phyloP scores from a whole-genome alignment of 2,329 filamentous ascomycete genomes.

The Aspergillus versicolor region DNA sequence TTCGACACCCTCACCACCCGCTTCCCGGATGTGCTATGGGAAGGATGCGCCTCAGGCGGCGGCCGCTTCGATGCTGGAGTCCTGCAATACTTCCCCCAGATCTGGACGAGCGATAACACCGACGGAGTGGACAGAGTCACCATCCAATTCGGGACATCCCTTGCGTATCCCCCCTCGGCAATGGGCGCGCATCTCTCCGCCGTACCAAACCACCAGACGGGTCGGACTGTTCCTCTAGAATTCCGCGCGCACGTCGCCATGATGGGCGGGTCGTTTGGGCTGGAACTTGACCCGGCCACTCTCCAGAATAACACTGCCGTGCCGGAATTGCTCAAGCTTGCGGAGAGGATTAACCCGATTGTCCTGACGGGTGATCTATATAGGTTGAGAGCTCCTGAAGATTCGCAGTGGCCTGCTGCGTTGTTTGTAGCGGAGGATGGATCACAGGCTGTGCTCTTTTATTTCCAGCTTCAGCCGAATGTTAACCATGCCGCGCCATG shows the following conservation, averaged over 20 bases:
- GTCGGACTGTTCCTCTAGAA: constrained; percentile 54
- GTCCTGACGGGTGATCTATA: constrained; percentile 60
- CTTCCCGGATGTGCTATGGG: constrained; percentile 64
- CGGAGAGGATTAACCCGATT: constrained; percentile 59
- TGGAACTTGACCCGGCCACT: constrained; percentile 60
- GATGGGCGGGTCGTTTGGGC: constrained; percentile 67
- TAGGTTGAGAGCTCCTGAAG: constrained; percentile 57
- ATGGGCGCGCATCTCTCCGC: constrained; percentile 67
- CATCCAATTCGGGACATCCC: constrained; percentile 64
- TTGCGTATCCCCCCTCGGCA: constrained; percentile 61
- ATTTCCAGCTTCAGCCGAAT: constrained; percentile 57
- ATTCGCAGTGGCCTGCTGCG: constrained; percentile 63
- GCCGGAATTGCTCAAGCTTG: constrained; percentile 54
- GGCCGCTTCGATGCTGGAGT: constrained; percentile 64
- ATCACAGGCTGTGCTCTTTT: constrained; percentile 55
- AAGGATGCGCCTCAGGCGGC: constrained; percentile 65
- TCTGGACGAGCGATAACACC: constrained; percentile 66
- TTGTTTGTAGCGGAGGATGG: constrained; percentile 58
- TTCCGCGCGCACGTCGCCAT: constrained; percentile 67
- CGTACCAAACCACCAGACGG: constrained; percentile 59
- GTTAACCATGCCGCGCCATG: constrained; percentile 56
- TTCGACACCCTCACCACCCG: constrained; percentile 59
- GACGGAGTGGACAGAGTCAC: constrained; percentile 61
- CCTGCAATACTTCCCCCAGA: constrained; percentile 64
- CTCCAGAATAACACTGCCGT: constrained; percentile 55